Percentiles rank a stretch among this genome's conserved stretches.
Conservation (phyloP, 768 basidiomycete genomes). For the Dioszegia crocea region DNA sequence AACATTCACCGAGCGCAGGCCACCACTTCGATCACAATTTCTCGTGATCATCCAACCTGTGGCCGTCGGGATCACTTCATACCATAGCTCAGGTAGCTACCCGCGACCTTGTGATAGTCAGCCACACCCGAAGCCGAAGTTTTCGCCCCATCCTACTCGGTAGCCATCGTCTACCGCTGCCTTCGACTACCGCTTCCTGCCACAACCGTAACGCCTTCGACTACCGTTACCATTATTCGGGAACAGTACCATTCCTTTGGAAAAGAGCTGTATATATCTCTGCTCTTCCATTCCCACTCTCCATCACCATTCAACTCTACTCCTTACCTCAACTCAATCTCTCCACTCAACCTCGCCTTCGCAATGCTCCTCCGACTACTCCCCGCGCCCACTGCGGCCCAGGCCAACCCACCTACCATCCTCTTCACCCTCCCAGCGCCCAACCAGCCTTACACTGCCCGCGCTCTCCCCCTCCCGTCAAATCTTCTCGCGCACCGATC, state of each 20-base stretch:
- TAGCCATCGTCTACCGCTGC: no score
- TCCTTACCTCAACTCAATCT: background rate
- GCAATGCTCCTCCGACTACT: conserved; percentile 50
- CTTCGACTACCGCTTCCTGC: no score
- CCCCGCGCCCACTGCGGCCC: conserved; percentile 35
- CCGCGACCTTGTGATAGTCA: no score
- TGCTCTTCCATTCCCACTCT: background rate
- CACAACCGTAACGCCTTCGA: background rate
- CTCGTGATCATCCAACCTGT: no score
- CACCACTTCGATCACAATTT: background rate
- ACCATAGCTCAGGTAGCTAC: no score
- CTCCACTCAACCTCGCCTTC: no score
- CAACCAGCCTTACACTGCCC: conserved; percentile 42
- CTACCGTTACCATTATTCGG: background rate
- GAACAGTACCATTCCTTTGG: no score
- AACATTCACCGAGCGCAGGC: no score
- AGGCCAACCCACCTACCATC: conserved; percentile 49
- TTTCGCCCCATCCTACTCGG: no score
- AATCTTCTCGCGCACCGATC: conserved; percentile 43
- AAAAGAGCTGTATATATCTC: no score
- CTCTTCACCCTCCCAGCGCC: conserved; percentile 50
- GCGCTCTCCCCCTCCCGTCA: conserved; percentile 45
- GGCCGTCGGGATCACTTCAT: no score
- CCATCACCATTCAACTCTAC: background rate
- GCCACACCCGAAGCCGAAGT: no score